Conservation (phyloP, 352 stramenopile genomes). For the Elongisporangium anandrum region DNA sequence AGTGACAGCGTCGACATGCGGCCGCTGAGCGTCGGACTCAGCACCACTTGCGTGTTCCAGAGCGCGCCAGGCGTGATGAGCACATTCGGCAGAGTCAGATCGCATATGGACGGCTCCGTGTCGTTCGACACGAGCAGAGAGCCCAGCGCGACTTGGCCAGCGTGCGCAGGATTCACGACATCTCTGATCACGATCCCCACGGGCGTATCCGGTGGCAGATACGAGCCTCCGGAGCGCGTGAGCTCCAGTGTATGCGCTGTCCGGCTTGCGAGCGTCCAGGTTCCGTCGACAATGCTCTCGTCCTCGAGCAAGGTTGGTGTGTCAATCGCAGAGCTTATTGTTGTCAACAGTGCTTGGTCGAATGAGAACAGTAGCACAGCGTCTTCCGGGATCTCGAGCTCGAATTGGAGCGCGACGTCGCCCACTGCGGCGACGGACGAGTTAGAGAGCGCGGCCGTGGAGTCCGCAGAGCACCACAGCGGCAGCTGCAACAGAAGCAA, state of each 20-base stretch:
- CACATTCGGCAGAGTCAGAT: slow-evolving; percentile 7
- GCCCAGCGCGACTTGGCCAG: slow-evolving; percentile 11
- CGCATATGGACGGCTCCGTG: slow-evolving; percentile 3
- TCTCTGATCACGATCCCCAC: slow-evolving; percentile 8
- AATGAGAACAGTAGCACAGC: background rate
- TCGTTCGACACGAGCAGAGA: slow-evolving; percentile 16
- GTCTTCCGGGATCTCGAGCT: background rate
- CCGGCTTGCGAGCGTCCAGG: background rate
- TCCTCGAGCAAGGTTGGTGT: background rate
- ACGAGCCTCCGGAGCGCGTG: slow-evolving; percentile 13
- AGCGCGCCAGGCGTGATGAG: slow-evolving; percentile 22
- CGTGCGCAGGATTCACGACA: slow-evolving; percentile 8
- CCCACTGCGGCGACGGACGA: background rate
- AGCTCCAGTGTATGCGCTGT: slow-evolving; percentile 11
- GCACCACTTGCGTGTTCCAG: slow-evolving; percentile 13
- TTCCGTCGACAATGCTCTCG: background rate
- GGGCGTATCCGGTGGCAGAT: slow-evolving; percentile 1
- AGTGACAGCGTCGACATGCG: slow-evolving; percentile 23
- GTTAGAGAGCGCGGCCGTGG: background rate
- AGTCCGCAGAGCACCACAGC: background rate
- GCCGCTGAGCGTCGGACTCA: slow-evolving; percentile 34
- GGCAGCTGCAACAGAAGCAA: background rate
- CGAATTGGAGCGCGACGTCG: background rate
- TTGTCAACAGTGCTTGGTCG: background rate
- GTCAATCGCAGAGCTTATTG: background rate